phyloP scores from a whole-genome alignment of 371 early-diverging fungal genomes.

The Rozella allomycis region DNA sequence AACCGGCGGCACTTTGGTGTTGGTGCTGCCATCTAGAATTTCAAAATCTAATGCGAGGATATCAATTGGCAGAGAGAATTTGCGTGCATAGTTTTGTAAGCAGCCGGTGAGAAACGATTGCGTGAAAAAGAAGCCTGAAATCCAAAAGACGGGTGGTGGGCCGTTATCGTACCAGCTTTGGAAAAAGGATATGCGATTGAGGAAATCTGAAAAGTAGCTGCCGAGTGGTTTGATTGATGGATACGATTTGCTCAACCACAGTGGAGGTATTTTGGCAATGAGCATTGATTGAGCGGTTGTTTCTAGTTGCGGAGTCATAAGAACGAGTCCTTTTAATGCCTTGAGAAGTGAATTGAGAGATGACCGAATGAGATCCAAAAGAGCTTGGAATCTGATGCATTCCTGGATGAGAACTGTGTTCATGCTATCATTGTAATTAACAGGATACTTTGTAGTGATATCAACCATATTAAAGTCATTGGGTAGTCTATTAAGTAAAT shows the following conservation, averaged over 20 bases:
- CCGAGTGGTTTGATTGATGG: constrained; percentile 28
- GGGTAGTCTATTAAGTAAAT: constrained; percentile 21
- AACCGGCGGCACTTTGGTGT: constrained; percentile 25
- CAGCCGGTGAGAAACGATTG: constrained; percentile 32
- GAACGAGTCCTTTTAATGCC: constrained; percentile 29
- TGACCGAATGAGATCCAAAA: constrained; percentile 20
- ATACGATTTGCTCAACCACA: constrained; percentile 23
- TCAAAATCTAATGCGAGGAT: constrained; percentile 16
- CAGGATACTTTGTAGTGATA: constrained; percentile 17
- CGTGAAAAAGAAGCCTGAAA: constrained; percentile 33
- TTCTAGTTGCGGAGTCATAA: constrained; percentile 29
- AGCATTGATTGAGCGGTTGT: constrained; percentile 21
- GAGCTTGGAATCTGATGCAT: constrained; percentile 18
- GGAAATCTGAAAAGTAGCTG: too few relatives aligned
- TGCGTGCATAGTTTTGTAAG: constrained; percentile 25
- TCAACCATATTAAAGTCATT: constrained; percentile 11
- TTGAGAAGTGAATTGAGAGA: constrained; percentile 23
- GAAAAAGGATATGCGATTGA: too few relatives aligned
- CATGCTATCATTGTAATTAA: constrained; percentile 26
- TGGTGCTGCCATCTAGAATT: too few relatives aligned
- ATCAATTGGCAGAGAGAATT: constrained; percentile 27
- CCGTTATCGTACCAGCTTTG: constrained; percentile 23
- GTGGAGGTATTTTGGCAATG: constrained; percentile 18
- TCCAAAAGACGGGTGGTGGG: constrained; percentile 26
- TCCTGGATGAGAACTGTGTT: constrained; percentile 30